Percentiles rank a stretch among this genome's conserved stretches.
These are phyloP conservation scores for Boletus subcaerulescens DNA, from an alignment of 768 basidiomycete species.

Conservation along the genomic window DNA sequence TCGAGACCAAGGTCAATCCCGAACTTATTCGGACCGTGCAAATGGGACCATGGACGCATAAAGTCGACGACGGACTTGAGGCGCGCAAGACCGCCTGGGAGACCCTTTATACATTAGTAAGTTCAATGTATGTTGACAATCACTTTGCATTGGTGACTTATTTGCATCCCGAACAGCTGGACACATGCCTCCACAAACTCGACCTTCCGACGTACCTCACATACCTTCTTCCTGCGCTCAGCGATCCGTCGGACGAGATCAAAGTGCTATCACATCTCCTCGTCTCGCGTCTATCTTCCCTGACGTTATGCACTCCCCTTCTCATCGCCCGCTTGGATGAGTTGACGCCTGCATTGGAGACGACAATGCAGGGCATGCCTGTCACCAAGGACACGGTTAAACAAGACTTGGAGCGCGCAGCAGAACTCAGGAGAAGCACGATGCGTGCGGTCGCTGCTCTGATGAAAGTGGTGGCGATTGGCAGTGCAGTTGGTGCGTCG, in stretches of 20 bases:
- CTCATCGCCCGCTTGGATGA: conserved; percentile 73
- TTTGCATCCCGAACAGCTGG: conserved; percentile 50
- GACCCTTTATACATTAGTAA: conserved; percentile 90
- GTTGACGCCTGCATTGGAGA: conserved; percentile 77
- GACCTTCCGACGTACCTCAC: conserved; percentile 84
- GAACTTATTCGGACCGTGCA: conserved; percentile 86
- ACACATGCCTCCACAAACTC: conserved; percentile 85
- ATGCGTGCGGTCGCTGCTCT: conserved; percentile 85
- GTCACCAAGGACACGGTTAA: conserved; percentile 96
- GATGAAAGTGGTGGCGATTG: conserved; percentile 63
- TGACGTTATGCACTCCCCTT: conserved; percentile 42
- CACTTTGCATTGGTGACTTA: not conserved
- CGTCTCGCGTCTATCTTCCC: conserved; percentile 84
- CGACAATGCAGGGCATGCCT: conserved; percentile 85
- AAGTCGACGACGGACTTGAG: conserved; percentile 95
- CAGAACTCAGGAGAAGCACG: conserved; percentile 89
- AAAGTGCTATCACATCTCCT: conserved; percentile 97
- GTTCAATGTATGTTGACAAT: conserved; percentile 23
- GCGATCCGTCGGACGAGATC: conserved; percentile 93
- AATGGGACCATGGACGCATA: conserved; percentile 97
- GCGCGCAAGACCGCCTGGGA: conserved; percentile 97
- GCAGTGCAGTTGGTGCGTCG: conserved; percentile 45
- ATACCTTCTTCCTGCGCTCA: conserved; percentile 76
- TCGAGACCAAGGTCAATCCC: conserved; percentile 77
- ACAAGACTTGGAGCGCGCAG: conserved; percentile 82